A percentile compares a stretch with the other conserved stretches of the same genome.
Conservation (phyloP, 495 filamentous ascomycete genomes). For the Podospora anserina region DNA sequence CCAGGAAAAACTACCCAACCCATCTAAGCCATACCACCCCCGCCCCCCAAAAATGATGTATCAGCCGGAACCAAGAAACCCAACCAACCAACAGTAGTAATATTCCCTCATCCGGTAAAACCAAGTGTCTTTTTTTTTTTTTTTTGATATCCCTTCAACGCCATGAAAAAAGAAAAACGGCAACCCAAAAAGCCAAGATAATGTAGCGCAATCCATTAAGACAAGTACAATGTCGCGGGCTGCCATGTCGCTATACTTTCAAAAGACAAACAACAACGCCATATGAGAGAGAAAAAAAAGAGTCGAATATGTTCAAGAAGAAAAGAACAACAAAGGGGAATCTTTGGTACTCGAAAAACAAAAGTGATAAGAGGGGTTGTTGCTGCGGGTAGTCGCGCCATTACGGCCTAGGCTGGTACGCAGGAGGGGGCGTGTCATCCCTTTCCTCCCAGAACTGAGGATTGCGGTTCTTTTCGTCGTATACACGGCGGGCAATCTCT, state of each 20-base stretch:
- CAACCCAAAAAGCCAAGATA: background rate
- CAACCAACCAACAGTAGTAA: background rate
- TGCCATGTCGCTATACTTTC: constrained; percentile 1
- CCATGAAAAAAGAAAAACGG: background rate
- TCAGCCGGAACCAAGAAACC: background rate
- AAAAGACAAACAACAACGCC: constrained; percentile 2
- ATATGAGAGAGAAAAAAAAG: background rate
- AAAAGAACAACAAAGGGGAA: constrained; percentile 2
- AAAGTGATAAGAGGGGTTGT: background rate
- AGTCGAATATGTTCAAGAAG: background rate
- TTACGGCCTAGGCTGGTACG: constrained; percentile 49
- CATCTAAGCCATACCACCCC: background rate
- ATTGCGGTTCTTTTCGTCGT: constrained; percentile 59
- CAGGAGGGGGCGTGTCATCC: constrained; percentile 60
- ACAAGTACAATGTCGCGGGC: constrained; percentile 17
- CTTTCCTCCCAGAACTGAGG: constrained; percentile 45
- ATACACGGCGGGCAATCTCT: constrained; percentile 81
- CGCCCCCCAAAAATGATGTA: background rate
- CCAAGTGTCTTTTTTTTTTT: background rate
- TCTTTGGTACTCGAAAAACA: constrained; percentile 1
- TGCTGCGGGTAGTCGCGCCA: background rate
- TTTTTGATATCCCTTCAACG: background rate
- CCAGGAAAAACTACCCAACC: background rate
- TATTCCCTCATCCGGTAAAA: background rate
- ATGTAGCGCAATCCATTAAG: constrained; percentile 18